Percentiles rank a stretch among this genome's conserved stretches.
These are phyloP conservation scores for Neurospora sp. DNA, from an alignment of 495 filamentous ascomycete genomes.

Conservation along the genomic window DNA sequence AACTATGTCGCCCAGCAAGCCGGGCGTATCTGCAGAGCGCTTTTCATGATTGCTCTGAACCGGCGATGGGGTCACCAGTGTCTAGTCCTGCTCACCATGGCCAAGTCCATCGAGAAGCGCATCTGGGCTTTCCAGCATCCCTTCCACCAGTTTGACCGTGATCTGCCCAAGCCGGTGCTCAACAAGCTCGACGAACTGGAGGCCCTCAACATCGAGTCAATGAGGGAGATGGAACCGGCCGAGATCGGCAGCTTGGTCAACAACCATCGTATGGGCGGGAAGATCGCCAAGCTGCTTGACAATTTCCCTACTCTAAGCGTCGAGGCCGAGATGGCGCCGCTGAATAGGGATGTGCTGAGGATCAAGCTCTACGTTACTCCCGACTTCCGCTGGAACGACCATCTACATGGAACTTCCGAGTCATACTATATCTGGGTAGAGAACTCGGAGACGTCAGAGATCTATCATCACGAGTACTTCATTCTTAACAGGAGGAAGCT, in stretches of 20 bases:
- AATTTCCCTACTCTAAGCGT: conserved; percentile 88
- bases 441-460: conserved; percentile 94
- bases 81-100: conserved; percentile 74
- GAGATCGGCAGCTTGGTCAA: conserved; percentile 91
- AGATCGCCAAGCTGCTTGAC: conserved; percentile 68
- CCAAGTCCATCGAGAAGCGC: conserved; percentile 92
- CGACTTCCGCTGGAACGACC: conserved; percentile 93
- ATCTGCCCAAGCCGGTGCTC: conserved; percentile 66
- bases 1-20: conserved; percentile 95
- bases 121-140: conserved; percentile 94
- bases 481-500: conserved; percentile 82
- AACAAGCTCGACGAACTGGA: conserved; percentile 72
- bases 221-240: conserved; percentile 83
- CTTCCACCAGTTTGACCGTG: conserved; percentile 76
- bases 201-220: conserved; percentile 61
- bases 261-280: conserved; percentile 75
- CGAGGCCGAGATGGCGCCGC: conserved; percentile 86
- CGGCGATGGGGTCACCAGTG: conserved; percentile 92
- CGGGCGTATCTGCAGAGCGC: conserved; percentile 81
- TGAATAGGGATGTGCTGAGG: conserved; percentile 88
- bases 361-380: conserved; percentile 77
- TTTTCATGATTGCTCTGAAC: conserved; percentile 97
- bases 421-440: conserved; percentile 99
- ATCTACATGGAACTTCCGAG: conserved; percentile 87
- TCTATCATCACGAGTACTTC: conserved; percentile 97